Evolutionary conservation across 73 alveolate species (phyloP), one percentile per base, ranked within the genome.

Genomic region (Paramecium caudatum): DNA sequence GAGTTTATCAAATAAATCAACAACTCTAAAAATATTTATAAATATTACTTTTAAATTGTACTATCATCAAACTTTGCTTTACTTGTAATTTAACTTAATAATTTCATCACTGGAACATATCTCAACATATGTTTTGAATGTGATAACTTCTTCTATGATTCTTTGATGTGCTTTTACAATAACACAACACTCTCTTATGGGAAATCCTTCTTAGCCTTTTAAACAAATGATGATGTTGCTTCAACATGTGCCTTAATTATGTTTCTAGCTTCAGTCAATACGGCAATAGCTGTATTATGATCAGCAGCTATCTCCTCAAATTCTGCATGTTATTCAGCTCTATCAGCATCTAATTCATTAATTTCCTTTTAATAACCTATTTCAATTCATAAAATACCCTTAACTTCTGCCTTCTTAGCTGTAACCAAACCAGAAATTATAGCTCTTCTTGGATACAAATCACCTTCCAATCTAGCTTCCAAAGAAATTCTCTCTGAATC

Each of bases 401-500:
- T 74, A 13, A 74, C 88, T 74, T 74, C 69, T 2, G 88, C 65
- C 10, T 74, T 74, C 47, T 74, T 74, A 6, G 88, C 88, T 12
- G 43, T 45, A 25, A 74, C 69, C 3, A 74, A 37, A 21, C 88
- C 88, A 12, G 43, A 39, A 4, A 74, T 37, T 13, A 74, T 74
- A 15, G 88, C 62, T 74, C 88, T 74, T 43, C 65, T 74, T 36
- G 88, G 88, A 17, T 74, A 74, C 7, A 74, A 37, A 17, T 74
- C 88, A 74, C 88, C 88, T 74, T 74, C 88, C 17, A 74, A 47
- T 74, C 47, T 74, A 7, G 88, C 88, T 74, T 74, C 88, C 3
- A 41, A 21, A 12, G 55, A 19, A 30, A 74, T 74, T 74, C 68
- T 74, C 15, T 74, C 62, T 2, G 62, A 19, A 15, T 19, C 41